phyloP scores from a whole-genome alignment of 176 grass and related monocot genomes.

The Paspalum notatum region DNA sequence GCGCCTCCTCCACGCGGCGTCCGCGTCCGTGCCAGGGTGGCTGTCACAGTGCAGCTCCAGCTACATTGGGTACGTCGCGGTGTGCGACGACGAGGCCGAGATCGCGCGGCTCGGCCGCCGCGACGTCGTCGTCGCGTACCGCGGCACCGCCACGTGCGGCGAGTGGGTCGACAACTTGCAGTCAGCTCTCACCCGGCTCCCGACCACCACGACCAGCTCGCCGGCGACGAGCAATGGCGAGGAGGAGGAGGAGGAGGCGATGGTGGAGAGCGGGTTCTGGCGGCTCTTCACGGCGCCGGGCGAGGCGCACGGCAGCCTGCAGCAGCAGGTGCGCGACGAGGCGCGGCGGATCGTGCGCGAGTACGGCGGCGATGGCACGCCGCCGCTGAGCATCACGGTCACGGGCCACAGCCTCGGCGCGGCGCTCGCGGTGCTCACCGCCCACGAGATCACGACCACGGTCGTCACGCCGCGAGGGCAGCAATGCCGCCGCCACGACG shows the following conservation, averaged over 20 bases:
- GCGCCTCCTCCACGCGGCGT: constrained; percentile 50
- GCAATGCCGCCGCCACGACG: background rate
- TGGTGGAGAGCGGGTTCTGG: constrained; percentile 62
- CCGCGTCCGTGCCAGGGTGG: constrained; percentile 36
- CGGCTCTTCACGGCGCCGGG: constrained; percentile 53
- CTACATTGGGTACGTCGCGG: constrained; percentile 67
- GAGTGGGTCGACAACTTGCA: constrained; percentile 65
- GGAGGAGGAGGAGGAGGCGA: background rate
- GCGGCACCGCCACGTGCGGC: constrained; percentile 51
- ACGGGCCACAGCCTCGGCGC: constrained; percentile 68
- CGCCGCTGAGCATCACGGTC: constrained; percentile 53
- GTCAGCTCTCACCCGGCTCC: constrained; percentile 40
- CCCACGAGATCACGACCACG: constrained; percentile 41
- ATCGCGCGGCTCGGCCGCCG: constrained; percentile 56
- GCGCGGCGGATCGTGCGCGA: constrained; percentile 32
- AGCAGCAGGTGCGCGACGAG: constrained; percentile 51
- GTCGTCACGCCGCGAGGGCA: background rate
- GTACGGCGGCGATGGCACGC: constrained; percentile 29
- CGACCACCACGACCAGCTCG: background rate
- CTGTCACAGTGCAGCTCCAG: constrained; percentile 23
- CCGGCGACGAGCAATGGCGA: too few relatives aligned
- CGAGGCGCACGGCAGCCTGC: constrained; percentile 10
- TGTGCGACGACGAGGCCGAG: constrained; percentile 53
- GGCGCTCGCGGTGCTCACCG: constrained; percentile 61
- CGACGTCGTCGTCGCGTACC: constrained; percentile 55